Base-by-base conservation (phyloP, 129 eudicot genomes). In the Helichrysum umbraculigerum region DNA sequence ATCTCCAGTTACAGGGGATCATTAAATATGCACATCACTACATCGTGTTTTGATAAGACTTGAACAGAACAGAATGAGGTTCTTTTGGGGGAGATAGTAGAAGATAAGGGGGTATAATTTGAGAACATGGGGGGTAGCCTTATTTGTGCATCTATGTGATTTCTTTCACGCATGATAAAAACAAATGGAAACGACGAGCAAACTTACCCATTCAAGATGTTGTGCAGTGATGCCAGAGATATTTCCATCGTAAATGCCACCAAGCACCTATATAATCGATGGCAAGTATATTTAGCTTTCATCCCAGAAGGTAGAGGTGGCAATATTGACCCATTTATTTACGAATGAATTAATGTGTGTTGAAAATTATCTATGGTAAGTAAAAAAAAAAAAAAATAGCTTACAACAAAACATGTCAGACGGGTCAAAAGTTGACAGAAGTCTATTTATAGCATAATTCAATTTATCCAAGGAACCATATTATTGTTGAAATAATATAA, bases 121-220 rank as follows among this genome's bases (percentile, higher is more conserved):
- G 22, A 34, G 12, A 59, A 22, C 28, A 25, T 20, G 22, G 16
- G 17, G 37, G 4, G 21, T 14, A 8, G 8, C 8, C 0, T 39
- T 39, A 14, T 16, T 14, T 73, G 25, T 37, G 51, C 33, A 30
- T 39, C 14, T 1, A 60, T 9, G 33, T 0, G 8, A 35, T 14
- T 59, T 35, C 39, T 35, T 58, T 37, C 7, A 4, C 51, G 22
- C 47, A 62, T 50, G 10, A 37, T 5, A 3, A 33, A 75, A 70
- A 19, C 64, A n/a, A n/a, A 20, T 37, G 16, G 33, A 76, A 72
- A 19, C 67, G 57, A 20, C 1, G 9, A 32, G 21, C 66, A 72
- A 66, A 34, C 44, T 75, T 84, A 93, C 97, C 98, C 98, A 91
- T 89, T 94, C 98, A 76, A 94, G 96, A 81, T 94, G 98, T 41